Evolutionary conservation across 2,329 filamentous ascomycete genomes (phyloP).

Genomic region (Ophiostoma sp.): DNA sequence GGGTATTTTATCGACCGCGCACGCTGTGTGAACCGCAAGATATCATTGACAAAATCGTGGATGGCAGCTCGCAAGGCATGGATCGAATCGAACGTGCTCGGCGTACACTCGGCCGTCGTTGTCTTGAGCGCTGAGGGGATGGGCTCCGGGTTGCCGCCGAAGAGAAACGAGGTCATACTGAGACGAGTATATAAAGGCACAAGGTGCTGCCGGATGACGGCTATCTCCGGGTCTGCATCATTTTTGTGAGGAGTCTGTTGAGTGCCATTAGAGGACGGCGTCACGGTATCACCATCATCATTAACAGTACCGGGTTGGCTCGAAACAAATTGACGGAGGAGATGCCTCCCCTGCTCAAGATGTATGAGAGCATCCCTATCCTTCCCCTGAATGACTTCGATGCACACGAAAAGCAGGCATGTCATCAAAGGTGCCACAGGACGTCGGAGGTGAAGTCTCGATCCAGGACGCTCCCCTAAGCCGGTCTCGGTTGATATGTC

Average conservation of each 20-base stretch:
- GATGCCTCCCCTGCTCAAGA: constrained; percentile 46
- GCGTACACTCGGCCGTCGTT: neutral
- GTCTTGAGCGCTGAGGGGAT: neutral
- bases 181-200: neutral
- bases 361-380: constrained; percentile 48
- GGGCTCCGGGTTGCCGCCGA: neutral
- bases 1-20: neutral
- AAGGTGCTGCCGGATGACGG: neutral
- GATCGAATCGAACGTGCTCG: neutral
- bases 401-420: constrained; percentile 44
- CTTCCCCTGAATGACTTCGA: constrained; percentile 56
- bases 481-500: too few species aligned
- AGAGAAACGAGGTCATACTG: neutral
- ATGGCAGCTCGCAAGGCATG: neutral
- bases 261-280: neutral
- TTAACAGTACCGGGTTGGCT: neutral
- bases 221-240: neutral
- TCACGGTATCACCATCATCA: neutral
- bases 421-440: constrained; percentile 27
- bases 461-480: neutral
- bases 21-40: neutral
- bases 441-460: neutral
- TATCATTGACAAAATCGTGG: neutral
- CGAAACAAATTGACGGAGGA: constrained; percentile 40
- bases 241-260: neutral